Conservation (phyloP, 352 stramenopile species). For the Peronospora belbahrii region DNA sequence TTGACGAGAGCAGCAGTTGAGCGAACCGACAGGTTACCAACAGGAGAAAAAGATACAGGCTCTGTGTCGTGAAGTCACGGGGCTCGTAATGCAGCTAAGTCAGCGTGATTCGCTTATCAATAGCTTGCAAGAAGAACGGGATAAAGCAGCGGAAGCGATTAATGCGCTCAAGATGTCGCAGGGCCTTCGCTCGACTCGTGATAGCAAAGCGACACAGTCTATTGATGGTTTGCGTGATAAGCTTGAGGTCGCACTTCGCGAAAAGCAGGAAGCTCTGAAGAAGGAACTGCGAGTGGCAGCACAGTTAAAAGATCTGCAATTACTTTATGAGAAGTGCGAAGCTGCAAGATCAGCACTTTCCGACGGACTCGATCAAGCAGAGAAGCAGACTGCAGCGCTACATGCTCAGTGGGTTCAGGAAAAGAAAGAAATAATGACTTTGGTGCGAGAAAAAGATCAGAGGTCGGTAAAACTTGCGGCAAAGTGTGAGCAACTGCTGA, state of each 20-base stretch:
- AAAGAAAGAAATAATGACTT: conserved; percentile 38
- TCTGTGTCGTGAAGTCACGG: conserved; percentile 49
- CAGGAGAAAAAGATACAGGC: conserved; percentile 48
- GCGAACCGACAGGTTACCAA: conserved; percentile 26
- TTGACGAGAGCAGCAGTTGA: conserved; percentile 15
- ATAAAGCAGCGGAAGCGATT: conserved; percentile 33
- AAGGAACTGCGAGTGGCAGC: conserved; percentile 14
- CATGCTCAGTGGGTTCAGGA: conserved; percentile 57
- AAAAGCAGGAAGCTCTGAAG: conserved; percentile 24
- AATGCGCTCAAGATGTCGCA: conserved; percentile 39
- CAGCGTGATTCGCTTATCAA: conserved; percentile 52
- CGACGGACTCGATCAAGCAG: conserved; percentile 35
- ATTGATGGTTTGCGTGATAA: conserved; percentile 21
- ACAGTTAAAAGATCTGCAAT: conserved; percentile 35
- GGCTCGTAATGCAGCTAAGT: conserved; percentile 44
- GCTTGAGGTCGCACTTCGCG: conserved; percentile 20
- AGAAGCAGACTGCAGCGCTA: conserved; percentile 43
- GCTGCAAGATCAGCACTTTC: conserved; percentile 34
- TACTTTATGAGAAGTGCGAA: conserved; percentile 37
- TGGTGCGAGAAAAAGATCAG: conserved; percentile 29
- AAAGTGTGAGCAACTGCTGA: conserved; percentile 37
- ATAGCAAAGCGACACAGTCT: conserved; percentile 23
- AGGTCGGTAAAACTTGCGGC: conserved; percentile 19
- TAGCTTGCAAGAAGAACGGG: conserved; percentile 43
- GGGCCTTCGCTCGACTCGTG: conserved; percentile 15